Base-by-base conservation (phyloP, 805 yeast genomes). In the Starmerella roubikii region DNA sequence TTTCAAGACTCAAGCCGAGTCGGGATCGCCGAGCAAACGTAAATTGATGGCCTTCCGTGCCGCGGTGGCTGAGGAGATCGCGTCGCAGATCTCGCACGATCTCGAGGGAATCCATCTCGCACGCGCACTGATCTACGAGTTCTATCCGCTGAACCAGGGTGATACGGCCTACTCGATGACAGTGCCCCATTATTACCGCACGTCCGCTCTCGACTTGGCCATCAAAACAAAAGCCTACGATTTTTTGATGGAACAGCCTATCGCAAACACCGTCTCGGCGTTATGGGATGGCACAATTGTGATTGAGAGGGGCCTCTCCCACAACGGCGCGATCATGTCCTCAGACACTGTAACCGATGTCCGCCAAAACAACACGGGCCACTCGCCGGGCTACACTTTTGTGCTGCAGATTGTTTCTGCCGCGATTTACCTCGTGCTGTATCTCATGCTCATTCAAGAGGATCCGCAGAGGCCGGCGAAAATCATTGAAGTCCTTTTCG, bases 91-190 rank as follows among this genome's bases (percentile, higher is more conserved):
- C 15, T 8, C 20, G 4, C 34, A 30, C 13, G 39, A 26, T n/a
- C 3, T 30, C n/a, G 22, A 16, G 12, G 21, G 17, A 4, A 25
- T 22, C 11, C 13, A 13, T 13, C 30, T 36, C 6, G 35, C 34
- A 11, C 34, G 34, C 6, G 34, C 35, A 3, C 30, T 36, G 9
- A 17, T 30, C 7, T 36, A 36, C 20, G 34, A 30, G 18, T 36
- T 36, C 29, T 36, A 36, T 15, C 39, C 39, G 20, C 30, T 36
- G 21, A 36, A 19, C 25, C 34, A 36, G 34, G 39, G 39, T 16
- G 27, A 18, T 15, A 3, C 22, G n/a, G 3, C 16, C 26, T 6
- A 15, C 16, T 22, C 34, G 29, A 6, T 5, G 6, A 12, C 24
- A 9, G 25, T 32, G 6, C 37, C 37, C n/a, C 7, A 4, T 12